Conservation (phyloP, 108 stramenopile genomes). For the Cyclotella kingstonii region DNA sequence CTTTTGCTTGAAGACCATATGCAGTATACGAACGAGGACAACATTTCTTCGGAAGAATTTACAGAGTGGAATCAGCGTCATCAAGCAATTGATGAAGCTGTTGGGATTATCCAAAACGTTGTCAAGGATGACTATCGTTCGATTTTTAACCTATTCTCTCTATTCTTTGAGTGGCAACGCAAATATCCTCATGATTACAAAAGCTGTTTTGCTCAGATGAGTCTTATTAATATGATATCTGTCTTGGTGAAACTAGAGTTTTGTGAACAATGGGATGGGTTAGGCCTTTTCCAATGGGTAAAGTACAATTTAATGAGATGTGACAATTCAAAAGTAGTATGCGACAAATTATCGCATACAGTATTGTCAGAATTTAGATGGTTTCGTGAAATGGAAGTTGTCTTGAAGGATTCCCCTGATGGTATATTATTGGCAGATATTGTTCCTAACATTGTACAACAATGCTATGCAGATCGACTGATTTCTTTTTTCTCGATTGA, state of each 20-base stretch:
- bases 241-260: slow-evolving; percentile 66
- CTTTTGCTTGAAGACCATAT: neutral
- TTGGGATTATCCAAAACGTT: slow-evolving; percentile 51
- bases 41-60: slow-evolving; percentile 26
- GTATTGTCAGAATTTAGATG: slow-evolving; percentile 26
- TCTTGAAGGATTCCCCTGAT: neutral
- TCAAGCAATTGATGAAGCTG: slow-evolving; percentile 52
- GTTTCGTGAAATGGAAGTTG: slow-evolving; percentile 22
- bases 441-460: slow-evolving; percentile 15
- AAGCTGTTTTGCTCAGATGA: slow-evolving; percentile 67
- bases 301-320: neutral
- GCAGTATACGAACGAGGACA: slow-evolving; percentile 16
- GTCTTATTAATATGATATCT: slow-evolving; percentile 57
- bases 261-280: slow-evolving; percentile 42
- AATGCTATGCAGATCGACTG: slow-evolving; percentile 13
- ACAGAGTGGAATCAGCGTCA: slow-evolving; percentile 43
- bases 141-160: slow-evolving; percentile 21
- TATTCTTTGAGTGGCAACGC: slow-evolving; percentile 62
- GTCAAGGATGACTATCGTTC: slow-evolving; percentile 69
- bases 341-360: neutral
- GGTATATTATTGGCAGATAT: slow-evolving; percentile 2
- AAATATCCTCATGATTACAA: slow-evolving; percentile 64
- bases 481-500: slow-evolving; percentile 19
- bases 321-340: neutral
- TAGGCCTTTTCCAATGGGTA: slow-evolving; percentile 8